Conservation (phyloP, 2,329 filamentous ascomycete species). For the Aspergillus cejpii region DNA sequence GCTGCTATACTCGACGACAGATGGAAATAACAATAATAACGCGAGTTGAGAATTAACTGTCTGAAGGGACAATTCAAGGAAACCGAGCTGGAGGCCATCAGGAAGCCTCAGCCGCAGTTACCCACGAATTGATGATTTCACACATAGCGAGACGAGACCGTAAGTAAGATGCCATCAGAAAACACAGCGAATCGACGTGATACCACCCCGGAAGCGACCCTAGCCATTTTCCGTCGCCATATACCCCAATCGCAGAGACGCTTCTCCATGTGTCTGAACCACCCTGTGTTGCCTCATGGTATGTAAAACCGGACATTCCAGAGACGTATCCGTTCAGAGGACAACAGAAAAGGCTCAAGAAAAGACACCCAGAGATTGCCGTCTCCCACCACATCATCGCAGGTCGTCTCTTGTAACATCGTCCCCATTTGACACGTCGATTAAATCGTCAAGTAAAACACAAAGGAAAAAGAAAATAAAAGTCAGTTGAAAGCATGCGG, state of each 20-base stretch:
- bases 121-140: neutral
- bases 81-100: neutral
- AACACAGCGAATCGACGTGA: constrained; percentile 34
- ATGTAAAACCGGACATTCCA: constrained; percentile 9
- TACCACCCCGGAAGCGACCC: constrained; percentile 45
- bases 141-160: constrained; percentile 8
- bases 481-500: constrained; percentile 11
- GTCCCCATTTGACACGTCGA: constrained; percentile 27
- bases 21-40: too few relatives aligned
- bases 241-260: constrained; percentile 13
- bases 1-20: too few relatives aligned
- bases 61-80: neutral
- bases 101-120: neutral
- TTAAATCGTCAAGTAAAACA: constrained; percentile 14
- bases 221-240: constrained; percentile 42
- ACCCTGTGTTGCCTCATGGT: constrained; percentile 4
- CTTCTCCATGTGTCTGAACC: constrained; percentile 7
- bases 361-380: constrained; percentile 11
- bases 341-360: constrained; percentile 11
- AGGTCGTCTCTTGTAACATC: constrained; percentile 21
- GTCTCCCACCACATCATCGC: constrained; percentile 14
- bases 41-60: neutral
- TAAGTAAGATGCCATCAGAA: constrained; percentile 12
- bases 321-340: constrained; percentile 7
- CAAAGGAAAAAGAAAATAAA: constrained; percentile 9